Evolutionary conservation across 257 asterid genomes (phyloP).

Genomic region (Catharanthus roseus): DNA sequence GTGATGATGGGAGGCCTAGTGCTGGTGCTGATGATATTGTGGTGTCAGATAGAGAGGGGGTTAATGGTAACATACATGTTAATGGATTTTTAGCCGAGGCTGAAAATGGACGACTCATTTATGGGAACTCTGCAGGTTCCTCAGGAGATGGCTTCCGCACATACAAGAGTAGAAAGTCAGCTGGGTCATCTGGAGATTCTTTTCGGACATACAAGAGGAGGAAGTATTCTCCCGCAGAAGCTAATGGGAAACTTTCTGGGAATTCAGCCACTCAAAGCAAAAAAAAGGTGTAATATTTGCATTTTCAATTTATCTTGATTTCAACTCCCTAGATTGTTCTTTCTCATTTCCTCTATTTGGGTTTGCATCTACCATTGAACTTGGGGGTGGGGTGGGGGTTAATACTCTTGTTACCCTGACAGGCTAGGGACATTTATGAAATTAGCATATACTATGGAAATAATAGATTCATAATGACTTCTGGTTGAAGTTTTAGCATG

Average conservation of each 20-base stretch:
- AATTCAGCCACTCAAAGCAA: slow-evolving; percentile 28
- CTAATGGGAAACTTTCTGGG: slow-evolving; percentile 22
- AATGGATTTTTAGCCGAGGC: slow-evolving; percentile 26
- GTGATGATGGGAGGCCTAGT: slow-evolving; percentile 29
- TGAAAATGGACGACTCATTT: slow-evolving; percentile 18
- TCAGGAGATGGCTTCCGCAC: slow-evolving; percentile 31
- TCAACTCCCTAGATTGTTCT: not conserved
- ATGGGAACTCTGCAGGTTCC: slow-evolving; percentile 22
- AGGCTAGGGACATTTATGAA: not conserved
- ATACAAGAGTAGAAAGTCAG: slow-evolving; percentile 50
- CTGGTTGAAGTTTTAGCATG: not conserved
- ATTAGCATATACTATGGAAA: not conserved
- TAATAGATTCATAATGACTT: not conserved
- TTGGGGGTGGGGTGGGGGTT: not conserved
- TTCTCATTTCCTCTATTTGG: slow-evolving; percentile 3
- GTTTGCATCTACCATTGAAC: not conserved
- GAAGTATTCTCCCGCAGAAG: slow-evolving; percentile 28
- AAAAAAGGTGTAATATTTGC: slow-evolving; percentile 39
- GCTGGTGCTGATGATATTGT: slow-evolving; percentile 26
- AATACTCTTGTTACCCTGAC: not conserved
- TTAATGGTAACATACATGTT: slow-evolving; percentile 16
- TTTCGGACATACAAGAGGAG: slow-evolving; percentile 74
- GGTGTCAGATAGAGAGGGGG: slow-evolving; percentile 24
- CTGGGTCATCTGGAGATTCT: slow-evolving; percentile 28
- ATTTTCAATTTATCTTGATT: slow-evolving; percentile 8